These are phyloP conservation scores for Starmerella tilneyi DNA, from an alignment of 805 yeast genomes.

Conservation along the genomic window DNA sequence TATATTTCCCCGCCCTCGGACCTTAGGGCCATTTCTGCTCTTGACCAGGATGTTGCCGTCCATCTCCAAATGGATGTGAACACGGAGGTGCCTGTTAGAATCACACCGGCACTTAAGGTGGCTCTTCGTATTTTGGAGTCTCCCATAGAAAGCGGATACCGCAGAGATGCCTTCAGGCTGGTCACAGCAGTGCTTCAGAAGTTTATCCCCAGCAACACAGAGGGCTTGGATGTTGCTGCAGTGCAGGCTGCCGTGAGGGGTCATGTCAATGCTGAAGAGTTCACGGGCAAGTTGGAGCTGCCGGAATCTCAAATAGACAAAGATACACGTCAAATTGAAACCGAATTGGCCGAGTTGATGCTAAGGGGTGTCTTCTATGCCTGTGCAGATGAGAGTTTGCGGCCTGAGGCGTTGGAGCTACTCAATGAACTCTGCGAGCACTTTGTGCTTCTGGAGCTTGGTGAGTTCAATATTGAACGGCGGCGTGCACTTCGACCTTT, in stretches of 20 bases:
- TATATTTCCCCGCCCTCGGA: constrained; percentile 69
- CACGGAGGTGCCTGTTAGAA: constrained; percentile 48
- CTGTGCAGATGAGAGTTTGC: constrained; percentile 60
- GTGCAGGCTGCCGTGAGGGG: constrained; percentile 11
- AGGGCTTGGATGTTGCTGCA: constrained; percentile 7
- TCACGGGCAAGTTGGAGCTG: constrained; percentile 18
- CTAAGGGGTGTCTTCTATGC: constrained; percentile 66
- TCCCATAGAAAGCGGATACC: constrained; percentile 41
- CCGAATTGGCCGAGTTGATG: constrained; percentile 52
- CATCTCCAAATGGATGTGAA: constrained; percentile 53
- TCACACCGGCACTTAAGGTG: constrained; percentile 72
- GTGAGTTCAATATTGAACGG: constrained; percentile 59
- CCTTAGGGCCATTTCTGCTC: constrained; percentile 42
- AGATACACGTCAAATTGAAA: constrained; percentile 35
- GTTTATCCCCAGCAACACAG: constrained; percentile 42
- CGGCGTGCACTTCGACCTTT: constrained; percentile 57
- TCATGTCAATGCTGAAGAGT: constrained; percentile 14
- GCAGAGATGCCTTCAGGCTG: constrained; percentile 68
- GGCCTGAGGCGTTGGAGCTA: constrained; percentile 53
- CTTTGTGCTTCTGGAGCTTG: constrained; percentile 64
- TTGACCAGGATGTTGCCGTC: constrained; percentile 59
- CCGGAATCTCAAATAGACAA: constrained; percentile 21
- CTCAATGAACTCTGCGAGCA: constrained; percentile 66
- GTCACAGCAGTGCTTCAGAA: constrained; percentile 55
- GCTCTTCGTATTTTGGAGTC: constrained; percentile 71